Conservation (phyloP, 2,329 filamentous ascomycete genomes). For the Cryphonectria parasitica region DNA sequence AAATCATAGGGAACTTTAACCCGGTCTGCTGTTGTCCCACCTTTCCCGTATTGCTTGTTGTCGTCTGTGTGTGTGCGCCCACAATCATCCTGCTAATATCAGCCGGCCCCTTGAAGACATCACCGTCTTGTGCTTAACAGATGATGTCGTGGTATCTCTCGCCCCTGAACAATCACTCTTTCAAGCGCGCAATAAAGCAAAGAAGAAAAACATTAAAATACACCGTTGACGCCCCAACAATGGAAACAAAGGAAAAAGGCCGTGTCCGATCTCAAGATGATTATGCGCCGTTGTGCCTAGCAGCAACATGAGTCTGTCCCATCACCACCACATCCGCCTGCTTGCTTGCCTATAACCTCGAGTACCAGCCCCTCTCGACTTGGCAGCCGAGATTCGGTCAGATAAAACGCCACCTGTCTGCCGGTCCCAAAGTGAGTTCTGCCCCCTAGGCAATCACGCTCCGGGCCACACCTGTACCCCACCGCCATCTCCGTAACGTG, state of each 20-base stretch:
- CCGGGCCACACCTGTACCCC: constrained; percentile 54
- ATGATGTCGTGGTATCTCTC: constrained; percentile 29
- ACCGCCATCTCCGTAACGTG: constrained; percentile 57
- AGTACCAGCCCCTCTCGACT: background rate
- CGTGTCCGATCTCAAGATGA: background rate
- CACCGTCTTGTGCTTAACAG: constrained; percentile 10
- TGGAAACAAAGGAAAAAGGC: constrained; percentile 13
- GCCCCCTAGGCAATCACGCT: constrained; percentile 51
- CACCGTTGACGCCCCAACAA: constrained; percentile 17
- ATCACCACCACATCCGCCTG: background rate
- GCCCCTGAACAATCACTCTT: constrained; percentile 16
- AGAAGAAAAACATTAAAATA: background rate
- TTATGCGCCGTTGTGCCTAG: background rate
- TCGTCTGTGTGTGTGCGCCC: constrained; percentile 2
- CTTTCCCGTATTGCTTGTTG: background rate
- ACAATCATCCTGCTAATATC: constrained; percentile 1
- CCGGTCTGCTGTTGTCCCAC: constrained; percentile 2
- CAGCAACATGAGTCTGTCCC: background rate
- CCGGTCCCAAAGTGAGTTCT: background rate
- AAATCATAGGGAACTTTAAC: constrained; percentile 11
- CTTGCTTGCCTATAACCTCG: background rate
- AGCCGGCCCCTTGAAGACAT: background rate
- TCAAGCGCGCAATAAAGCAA: background rate
- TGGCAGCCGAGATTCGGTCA: background rate
- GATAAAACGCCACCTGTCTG: background rate